Base-by-base conservation (phyloP, 202 grass and related monocot species). In the Setaria viridis region DNA sequence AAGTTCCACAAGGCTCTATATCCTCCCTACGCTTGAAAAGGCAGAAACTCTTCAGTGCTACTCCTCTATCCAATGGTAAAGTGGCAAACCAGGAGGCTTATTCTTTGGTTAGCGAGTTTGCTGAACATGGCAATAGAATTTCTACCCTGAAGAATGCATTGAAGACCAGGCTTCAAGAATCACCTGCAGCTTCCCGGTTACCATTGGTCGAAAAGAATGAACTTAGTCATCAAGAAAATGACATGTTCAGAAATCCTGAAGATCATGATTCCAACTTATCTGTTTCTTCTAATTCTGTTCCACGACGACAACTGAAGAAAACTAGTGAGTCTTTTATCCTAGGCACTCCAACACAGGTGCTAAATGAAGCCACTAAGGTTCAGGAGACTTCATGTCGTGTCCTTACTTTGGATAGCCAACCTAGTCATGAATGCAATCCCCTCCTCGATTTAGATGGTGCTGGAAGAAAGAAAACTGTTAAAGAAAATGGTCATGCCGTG, bases 11-110 rank as follows among this genome's bases (percentile, higher is more conserved):
- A 85, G 86, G 77, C 9, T 95, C 93, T 43, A 4, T 91, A 78
- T 95, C 88, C 43, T 89, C 93, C 17, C 48, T 95, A 62, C 83
- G 67, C 76, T 86, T 77, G 45, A 90, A 95, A 78, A 46, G 88
- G 17, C 80, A 85, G 65, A 78, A 76, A 51, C 72, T 92, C 47
- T 91, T 92, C 76, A 55, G 46, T 77, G 9, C 85, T 90, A 70
- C 49, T 86, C 11, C 72, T 70, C 5, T 69, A 81, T 86, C 80
- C 6, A 51, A 43, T 37, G 70, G 78, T 87, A 87, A 70, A 76
- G 32, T 59, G 58, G 33, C 32, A 82, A 77, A 46, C 33, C 62
- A 56, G 49, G 72, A 84, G 35, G 30, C 72, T 54, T 79, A 41
- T 50, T 84, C 83, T 59, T 87, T 94, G 65, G 78, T 83, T 51